A percentile compares a stretch with the other conserved stretches of the same genome.
phyloP scores from a whole-genome alignment of 163 green algal genomes.

The Trebouxiophyceae sp. region DNA sequence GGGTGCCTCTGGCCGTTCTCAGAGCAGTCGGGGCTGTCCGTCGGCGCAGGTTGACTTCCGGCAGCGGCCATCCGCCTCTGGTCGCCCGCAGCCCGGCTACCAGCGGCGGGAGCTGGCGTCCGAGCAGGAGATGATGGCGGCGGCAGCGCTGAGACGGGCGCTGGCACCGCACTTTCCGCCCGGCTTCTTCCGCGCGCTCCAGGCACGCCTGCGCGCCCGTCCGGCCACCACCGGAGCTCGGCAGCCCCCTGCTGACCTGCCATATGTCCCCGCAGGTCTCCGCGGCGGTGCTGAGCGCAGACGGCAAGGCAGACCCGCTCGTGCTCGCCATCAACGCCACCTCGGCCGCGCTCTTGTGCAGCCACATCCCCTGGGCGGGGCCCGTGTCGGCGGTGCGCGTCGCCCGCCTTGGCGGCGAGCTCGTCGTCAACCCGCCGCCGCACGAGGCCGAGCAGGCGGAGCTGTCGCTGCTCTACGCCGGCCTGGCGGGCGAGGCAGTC shows the following conservation, averaged over 20 bases:
- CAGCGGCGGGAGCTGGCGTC: conserved; percentile 46
- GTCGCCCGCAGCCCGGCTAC: conserved; percentile 48
- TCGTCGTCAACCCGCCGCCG: conserved; percentile 15
- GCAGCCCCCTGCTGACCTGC: too few relatives aligned
- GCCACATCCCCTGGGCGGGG: conserved; percentile 63
- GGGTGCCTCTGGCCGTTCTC: too few relatives aligned
- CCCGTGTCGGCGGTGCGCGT: conserved; percentile 51
- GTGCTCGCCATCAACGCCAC: conserved; percentile 71
- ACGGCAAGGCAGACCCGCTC: conserved; percentile 45
- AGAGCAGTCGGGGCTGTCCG: too few relatives aligned
- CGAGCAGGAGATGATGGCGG: conserved; percentile 50
- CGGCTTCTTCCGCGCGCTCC: conserved; percentile 31
- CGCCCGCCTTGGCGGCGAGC: conserved; percentile 4
- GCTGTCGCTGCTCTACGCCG: conserved; percentile 39
- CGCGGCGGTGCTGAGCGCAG: conserved; percentile 49
- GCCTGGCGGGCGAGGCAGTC: conserved; percentile 22
- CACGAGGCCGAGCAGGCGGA: not conserved
- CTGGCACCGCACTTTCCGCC: conserved; percentile 44
- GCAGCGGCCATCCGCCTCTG: conserved; percentile 50
- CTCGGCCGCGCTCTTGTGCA: conserved; percentile 59
- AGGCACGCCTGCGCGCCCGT: too few relatives aligned
- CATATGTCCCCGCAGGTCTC: too few relatives aligned
- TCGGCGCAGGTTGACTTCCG: conserved; percentile 68
- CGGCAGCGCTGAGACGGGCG: conserved; percentile 33
- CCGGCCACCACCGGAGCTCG: too few relatives aligned